phyloP scores from a whole-genome alignment of 75 land plant species.

The Cupressus sempervirens region DNA sequence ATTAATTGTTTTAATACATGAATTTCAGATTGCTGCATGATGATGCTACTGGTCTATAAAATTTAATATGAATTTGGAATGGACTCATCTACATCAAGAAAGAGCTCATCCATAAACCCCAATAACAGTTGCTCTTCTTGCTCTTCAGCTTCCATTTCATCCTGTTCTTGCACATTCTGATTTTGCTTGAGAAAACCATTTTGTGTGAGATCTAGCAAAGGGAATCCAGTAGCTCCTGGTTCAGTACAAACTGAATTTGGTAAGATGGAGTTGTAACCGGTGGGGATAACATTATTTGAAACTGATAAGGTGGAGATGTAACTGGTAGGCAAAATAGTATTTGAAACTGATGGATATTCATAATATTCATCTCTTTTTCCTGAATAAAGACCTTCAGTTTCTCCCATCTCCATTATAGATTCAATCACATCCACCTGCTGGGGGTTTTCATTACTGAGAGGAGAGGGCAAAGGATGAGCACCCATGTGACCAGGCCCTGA shows the following conservation, averaged over 20 bases:
- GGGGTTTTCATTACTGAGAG: not conserved
- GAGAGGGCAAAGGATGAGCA: not conserved
- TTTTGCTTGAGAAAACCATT: not conserved
- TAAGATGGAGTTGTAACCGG: not conserved
- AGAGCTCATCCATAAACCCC: not conserved
- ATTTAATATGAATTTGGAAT: not conserved
- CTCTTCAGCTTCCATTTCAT: not conserved
- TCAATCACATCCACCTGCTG: slow-evolving; percentile 59
- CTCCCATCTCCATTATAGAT: slow-evolving; percentile 55
- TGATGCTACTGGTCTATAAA: not conserved
- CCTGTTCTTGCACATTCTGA: not conserved
- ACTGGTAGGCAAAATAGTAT: too few relatives aligned
- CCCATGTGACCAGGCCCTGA: not conserved
- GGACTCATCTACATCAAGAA: not conserved
- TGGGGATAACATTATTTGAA: not conserved
- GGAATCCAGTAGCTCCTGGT: not conserved
- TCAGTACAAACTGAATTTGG: not conserved
- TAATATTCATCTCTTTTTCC: not conserved
- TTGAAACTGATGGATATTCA: not conserved
- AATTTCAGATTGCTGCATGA: too few relatives aligned
- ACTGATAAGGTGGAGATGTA: not conserved
- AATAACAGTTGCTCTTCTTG: not conserved
- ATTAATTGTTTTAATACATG: too few relatives aligned
- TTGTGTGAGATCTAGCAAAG: not conserved
- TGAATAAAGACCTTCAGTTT: slow-evolving; percentile 17